Evolutionary conservation across 495 filamentous ascomycete species (phyloP).

Genomic region (Tetracladium setigerum): DNA sequence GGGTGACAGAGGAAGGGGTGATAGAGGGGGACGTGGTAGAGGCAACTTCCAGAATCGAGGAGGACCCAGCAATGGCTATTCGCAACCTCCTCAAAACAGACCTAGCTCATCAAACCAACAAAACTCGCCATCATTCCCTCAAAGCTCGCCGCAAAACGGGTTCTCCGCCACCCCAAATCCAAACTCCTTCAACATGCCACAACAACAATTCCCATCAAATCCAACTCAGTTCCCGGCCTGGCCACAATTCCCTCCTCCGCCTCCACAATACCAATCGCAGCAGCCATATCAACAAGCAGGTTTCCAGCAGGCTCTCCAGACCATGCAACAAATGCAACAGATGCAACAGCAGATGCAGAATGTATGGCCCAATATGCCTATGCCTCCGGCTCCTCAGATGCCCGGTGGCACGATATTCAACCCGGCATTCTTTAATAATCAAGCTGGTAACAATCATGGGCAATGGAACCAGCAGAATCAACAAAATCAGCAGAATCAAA

Average conservation of each 20-base stretch:
- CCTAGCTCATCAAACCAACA: conserved; percentile 11
- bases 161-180: conserved; percentile 15
- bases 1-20: conserved; percentile 32
- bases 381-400: conserved; percentile 17
- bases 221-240: conserved; percentile 18
- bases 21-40: conserved; percentile 25
- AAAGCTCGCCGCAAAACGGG: conserved; percentile 8
- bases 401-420: conserved; percentile 55
- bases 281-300: conserved; percentile 13
- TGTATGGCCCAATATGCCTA: conserved; percentile 14
- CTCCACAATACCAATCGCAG: conserved; percentile 23
- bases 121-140: conserved; percentile 12
- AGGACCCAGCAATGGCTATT: conserved; percentile 22
- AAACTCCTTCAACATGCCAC: conserved; percentile 16
- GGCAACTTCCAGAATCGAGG: conserved; percentile 28
- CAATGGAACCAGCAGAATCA: conserved; percentile 39
- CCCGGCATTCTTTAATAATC: conserved; percentile 51
- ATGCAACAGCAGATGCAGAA: conserved; percentile 22
- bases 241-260: conserved; percentile 14
- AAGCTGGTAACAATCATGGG: conserved; percentile 21
- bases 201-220: conserved; percentile 17
- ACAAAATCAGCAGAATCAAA: conserved; percentile 28
- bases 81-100: conserved; percentile 20
- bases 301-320: not conserved
- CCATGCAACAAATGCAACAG: conserved; percentile 15